Evolutionary conservation across 2,329 filamentous ascomycete genomes (phyloP).

Genomic region (Arthrobotrys sinensis): DNA sequence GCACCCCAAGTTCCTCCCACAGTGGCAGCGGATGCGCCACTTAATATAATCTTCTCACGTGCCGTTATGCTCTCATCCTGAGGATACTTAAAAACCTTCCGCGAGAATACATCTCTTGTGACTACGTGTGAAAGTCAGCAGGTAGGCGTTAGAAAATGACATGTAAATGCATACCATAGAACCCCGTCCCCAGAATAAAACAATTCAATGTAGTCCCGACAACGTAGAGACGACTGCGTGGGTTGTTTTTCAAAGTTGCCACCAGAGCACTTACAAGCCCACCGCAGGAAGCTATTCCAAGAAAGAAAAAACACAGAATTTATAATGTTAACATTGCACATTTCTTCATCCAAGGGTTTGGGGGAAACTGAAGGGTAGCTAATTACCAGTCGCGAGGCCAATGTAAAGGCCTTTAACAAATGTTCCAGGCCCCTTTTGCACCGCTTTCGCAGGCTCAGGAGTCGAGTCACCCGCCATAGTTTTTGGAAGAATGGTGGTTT

Average conservation of each 20-base stretch:
- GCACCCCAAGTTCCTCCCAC: slow-evolving; percentile 47
- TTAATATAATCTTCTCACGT: slow-evolving; percentile 27
- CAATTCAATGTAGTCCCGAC: slow-evolving; percentile 48
- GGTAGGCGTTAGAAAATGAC: background rate
- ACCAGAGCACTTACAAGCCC: slow-evolving; percentile 42
- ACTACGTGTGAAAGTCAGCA: slow-evolving; percentile 17
- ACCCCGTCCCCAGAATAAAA: slow-evolving; percentile 46
- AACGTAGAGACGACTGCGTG: slow-evolving; percentile 42
- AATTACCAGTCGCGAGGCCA: slow-evolving; percentile 13
- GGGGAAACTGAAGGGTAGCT: background rate
- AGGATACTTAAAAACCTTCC: slow-evolving; percentile 18
- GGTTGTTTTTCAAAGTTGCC: slow-evolving; percentile 43
- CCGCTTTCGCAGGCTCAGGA: background rate
- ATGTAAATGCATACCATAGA: slow-evolving; percentile 36
- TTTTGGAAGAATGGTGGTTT: background rate
- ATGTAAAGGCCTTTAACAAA: slow-evolving; percentile 12
- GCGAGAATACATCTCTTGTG: slow-evolving; percentile 43
- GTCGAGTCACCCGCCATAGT: slow-evolving; percentile 7
- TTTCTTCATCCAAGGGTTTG: background rate
- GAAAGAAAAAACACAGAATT: background rate
- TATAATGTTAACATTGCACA: background rate
- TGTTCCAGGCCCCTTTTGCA: background rate
- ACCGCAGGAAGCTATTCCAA: slow-evolving; percentile 38
- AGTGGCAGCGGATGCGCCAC: slow-evolving; percentile 39
- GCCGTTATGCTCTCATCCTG: background rate